A percentile compares a stretch with the other conserved stretches of the same genome.
Conservation (phyloP, 2,329 filamentous ascomycete genomes). For the Talaromyces pinophilus region DNA sequence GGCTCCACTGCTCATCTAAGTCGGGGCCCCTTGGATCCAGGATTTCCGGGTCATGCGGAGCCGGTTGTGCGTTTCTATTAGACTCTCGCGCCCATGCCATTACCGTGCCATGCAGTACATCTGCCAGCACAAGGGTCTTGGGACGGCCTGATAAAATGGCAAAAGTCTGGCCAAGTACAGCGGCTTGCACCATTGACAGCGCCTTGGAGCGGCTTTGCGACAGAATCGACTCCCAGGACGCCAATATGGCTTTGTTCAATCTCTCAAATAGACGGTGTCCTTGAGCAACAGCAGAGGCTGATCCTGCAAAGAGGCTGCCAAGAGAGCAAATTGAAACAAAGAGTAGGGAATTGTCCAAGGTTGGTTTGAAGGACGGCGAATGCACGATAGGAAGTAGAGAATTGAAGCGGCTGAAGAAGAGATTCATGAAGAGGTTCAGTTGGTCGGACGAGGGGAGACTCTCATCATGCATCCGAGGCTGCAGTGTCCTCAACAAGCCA, state of each 20-base stretch:
- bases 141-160: neutral
- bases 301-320: neutral
- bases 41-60: neutral
- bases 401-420: neutral
- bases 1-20: neutral
- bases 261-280: neutral
- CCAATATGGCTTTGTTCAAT: neutral
- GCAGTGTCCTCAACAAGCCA: neutral
- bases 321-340: neutral
- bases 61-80: neutral
- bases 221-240: constrained; percentile 2
- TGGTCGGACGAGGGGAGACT: neutral
- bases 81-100: neutral
- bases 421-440: neutral
- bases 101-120: neutral
- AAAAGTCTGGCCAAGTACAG: neutral
- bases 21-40: neutral
- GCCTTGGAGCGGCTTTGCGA: neutral
- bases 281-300: neutral
- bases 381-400: neutral
- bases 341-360: neutral
- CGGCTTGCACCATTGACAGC: constrained; percentile 3
- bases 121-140: neutral
- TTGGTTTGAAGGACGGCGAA: neutral
- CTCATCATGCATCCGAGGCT: neutral